Evolutionary conservation across 1,284 basidiomycete genomes (phyloP), one percentile per base, ranked within the genome.

Genomic region (Takashimella koratensis): DNA sequence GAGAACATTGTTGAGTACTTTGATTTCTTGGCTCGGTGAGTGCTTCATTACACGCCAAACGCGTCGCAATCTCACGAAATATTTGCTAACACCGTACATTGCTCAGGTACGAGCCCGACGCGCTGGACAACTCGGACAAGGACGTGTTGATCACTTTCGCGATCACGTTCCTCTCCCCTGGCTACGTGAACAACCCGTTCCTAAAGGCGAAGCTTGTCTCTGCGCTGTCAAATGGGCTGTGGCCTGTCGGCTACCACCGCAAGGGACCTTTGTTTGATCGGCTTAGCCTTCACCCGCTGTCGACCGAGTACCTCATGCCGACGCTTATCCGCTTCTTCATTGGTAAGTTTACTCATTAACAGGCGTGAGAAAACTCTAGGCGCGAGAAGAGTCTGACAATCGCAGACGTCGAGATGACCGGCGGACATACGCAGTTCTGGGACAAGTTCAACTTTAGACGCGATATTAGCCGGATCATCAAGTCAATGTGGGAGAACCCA

Each of bases 111-210:
- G 80, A 84, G 1, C 92, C 91, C 0, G 84, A 90, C 51, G 87
- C 86, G 51, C 82, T 97, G 30, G 86, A 90, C 57, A 75, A 89
- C 44, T 80, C 87, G 0, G 90, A 91, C 52, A 88, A 90, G 77
- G 84, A 85, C 24, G 93, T 94, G 64, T 78, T 98, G n/a, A 79
- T 98, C 60, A 83, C 86, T 0, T 98, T 98, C 75, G 83, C 86
- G 39, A 80, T 98, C 61, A 92, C 90, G 0, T 98, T 98, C 82
- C 79, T 98, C 52, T 87, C 88, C 5, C 96, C 92, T 5, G 90
- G 88, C 84, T 98, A 95, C 73, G 93, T 99, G 79, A 97, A 96
- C 79, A 99, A 98, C 63, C 96, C 96, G 0, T 98, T 96, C 81
- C 76, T 98, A 63, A 98, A 97, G 76, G 86, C 92, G n/a, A 97